Evolutionary conservation across 176 grass and related monocot species (phyloP), one percentile per base, ranked within the genome.

Genomic region (Oryza meridionalis): DNA sequence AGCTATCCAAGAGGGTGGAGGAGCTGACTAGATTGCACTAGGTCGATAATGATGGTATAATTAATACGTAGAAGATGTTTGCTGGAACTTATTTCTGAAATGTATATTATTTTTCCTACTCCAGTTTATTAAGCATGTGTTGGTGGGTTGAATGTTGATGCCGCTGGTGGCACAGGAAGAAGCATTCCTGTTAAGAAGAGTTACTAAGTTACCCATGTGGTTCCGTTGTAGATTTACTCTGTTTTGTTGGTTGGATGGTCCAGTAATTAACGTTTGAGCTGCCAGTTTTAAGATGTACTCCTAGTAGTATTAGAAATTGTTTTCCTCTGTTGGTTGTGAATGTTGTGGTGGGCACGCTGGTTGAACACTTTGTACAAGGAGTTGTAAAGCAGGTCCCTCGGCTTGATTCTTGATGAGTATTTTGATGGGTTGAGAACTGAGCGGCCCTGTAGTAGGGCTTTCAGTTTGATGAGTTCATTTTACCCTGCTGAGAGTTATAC

Each of bases 21-120:
- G 96, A 99, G 84, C 51, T 99, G 85, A 96, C 86, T 12, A 99
- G 96, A 82, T 78, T 99, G 72, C 96, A 99, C 70, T 99, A 90
- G 88, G 74, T 64, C 8, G 67, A 78, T 44, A 10, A 81, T 58
- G 7, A 40, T 1, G 7, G 8, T 40, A 37, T 37, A 37, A 37
- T 37, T 37, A 43, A 43, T 43, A 19, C 53, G 4, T 68, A 53
- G 78, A 17, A 42, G 78, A 17, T 33, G 78, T 59, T 77, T 45
- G 59, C n/a, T 75, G 47, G 31, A 33, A 81, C 45, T 55, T 49
- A 37, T 43, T 7, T 51, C 21, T 17, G 70, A 81, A 81, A 63
- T 76, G 75, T 35, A 69, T 87, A 49, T 63, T 80, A 42, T 80
- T 9, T 37, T 37, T 37, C 0, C 13, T 31, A 31, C 29, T 31